Base-by-base conservation (phyloP, 768 basidiomycete genomes). In the Coprinellus micaceus region DNA sequence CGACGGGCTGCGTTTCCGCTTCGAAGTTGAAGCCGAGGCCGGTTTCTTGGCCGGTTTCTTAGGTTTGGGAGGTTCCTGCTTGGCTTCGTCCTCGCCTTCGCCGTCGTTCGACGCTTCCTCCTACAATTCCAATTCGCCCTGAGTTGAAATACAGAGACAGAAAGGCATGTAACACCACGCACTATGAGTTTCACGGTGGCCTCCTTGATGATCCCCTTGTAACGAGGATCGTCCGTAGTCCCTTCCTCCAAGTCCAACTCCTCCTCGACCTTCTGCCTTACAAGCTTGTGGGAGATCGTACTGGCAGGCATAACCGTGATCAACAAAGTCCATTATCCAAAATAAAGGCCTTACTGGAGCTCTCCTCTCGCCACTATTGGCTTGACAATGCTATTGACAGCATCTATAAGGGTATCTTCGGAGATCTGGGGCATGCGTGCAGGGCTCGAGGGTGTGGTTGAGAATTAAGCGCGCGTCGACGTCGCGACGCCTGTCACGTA, bases 231-330 rank as follows among this genome's bases (percentile, higher is more conserved):
- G 26, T 78, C 75, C 39, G 88, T 66, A 2, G 70, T 63, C 0
- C 79, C 81, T 4, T 68, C 60, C 9, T 74, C 71, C n/a, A 88
- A 65, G 3, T 61, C 56, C 43, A 84, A 71, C 22, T 72, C 60
- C 24, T 69, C 61, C 67, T 86, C 85, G 1, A 87, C 52, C n/a
- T 72, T 63, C 54, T 70, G 66, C 12, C 85, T 79, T 24, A 87
- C 72, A 12, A 77, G 71, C 22, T 80, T 78, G 15, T 74, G 74
- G 1, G 85, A 85, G 22, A 79, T 61, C 6, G 64, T 52, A 36
- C 81, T 83, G 58, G 26, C 5, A 21, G 13, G 22, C 17, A n/a
- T 37, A 1, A 26, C 12, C 12, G 25, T 48, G 24, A 48, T 26
- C 28, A 45, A 21, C 28, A 47, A 24, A n/a, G 10, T 48, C 29